Base-by-base conservation (phyloP, 768 basidiomycete genomes). In the Tylopilus sp. region DNA sequence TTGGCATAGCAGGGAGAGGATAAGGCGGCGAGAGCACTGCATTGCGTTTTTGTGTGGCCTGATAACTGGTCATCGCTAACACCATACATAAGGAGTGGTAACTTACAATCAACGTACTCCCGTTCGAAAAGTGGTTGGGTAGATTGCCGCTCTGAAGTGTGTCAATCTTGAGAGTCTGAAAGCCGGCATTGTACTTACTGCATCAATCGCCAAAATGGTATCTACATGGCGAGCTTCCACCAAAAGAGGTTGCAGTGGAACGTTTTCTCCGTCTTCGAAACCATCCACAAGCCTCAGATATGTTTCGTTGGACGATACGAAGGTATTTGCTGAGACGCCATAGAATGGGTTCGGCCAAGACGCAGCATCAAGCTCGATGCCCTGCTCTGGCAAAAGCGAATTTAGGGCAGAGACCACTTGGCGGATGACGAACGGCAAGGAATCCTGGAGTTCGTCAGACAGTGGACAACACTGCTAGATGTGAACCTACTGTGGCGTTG, bases 131-230 rank as follows among this genome's bases (percentile, higher is more conserved):
- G 30, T 47, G 38, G 41, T 69, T 39, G 0, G 33, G 15, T 17
- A 44, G 10, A 35, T 65, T 53, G 7, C 46, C 13, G 3, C 41
- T 56, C 65, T 66, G 42, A 21, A 17, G 17, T 22, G 15, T 15
- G 28, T 56, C 10, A 44, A 21, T 38, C n/a, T 38, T 6, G 35
- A 8, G 33, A 2, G 4, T 36, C 11, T 21, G 63, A 12, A 30
- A 1, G 15, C 1, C 4, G 2, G n/a, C 8, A 26, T 3, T 11
- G 15, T 4, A 56, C 71, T 50, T 60, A 68, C 61, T 15, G 69
- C 72, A 56, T 82, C 81, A 42, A 81, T 72, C 0, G 77, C 79
- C 28, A 82, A 47, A 55, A 82, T 75, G 6, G 73, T 70, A 51
- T 82, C 80, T 45, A 81, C 57, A 1, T 57, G 64, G 38, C 80